These are phyloP conservation scores for Hyaloperonospora brassicae DNA, from an alignment of 352 stramenopile species.

Conservation along the genomic window DNA sequence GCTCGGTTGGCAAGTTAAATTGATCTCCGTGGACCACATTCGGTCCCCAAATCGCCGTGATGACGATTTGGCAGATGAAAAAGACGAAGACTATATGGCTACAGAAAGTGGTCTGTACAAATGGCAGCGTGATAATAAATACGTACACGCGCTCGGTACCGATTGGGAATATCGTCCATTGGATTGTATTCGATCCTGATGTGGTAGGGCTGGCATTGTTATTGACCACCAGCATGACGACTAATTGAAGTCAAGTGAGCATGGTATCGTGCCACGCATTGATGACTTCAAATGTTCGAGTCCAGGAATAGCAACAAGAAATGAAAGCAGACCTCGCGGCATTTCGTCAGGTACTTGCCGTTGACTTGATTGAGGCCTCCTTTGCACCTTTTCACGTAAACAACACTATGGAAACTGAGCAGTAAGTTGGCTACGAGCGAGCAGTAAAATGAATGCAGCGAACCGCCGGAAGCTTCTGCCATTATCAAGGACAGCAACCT, in stretches of 20 bases:
- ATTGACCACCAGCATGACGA: too few species aligned
- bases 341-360: conserved; percentile 49
- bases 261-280: conserved; percentile 26
- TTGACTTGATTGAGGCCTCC: conserved; percentile 42
- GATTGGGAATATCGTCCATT: too few species aligned
- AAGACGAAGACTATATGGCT: conserved; percentile 3
- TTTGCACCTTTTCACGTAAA: conserved; percentile 36
- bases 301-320: conserved; percentile 63
- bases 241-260: not conserved
- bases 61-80: not conserved
- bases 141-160: conserved; percentile 7
- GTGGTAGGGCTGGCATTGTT: too few species aligned
- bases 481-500: conserved; percentile 18
- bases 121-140: conserved; percentile 12
- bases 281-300: conserved; percentile 46
- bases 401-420: conserved; percentile 19
- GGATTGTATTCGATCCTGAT: too few species aligned
- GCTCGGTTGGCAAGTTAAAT: conserved; percentile 9
- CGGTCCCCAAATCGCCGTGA: not conserved
- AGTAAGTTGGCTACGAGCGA: too few species aligned
- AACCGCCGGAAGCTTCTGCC: conserved; percentile 2
- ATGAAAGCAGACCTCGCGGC: conserved; percentile 62
- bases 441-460: not conserved
- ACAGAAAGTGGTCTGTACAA: conserved; percentile 3
- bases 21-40: conserved; percentile 4